Evolutionary conservation across 169 alveolate genomes (phyloP), one percentile per base, ranked within the genome.

Genomic region (Prorocentrum cordatum): DNA sequence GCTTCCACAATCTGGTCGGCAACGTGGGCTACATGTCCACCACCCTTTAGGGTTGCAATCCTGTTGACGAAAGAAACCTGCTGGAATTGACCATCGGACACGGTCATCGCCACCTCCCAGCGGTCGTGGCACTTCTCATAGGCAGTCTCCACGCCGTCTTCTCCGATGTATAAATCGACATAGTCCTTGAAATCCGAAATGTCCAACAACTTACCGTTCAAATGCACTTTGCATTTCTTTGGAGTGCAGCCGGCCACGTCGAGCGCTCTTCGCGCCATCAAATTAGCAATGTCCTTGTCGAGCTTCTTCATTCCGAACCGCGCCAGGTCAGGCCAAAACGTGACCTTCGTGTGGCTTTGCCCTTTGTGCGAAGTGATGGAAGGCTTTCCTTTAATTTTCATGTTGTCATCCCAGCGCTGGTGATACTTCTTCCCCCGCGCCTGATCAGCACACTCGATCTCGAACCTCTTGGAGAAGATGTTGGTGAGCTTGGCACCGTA

Each of bases 401-500:
- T 93, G 47, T 93, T 93, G 62, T 82, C 92, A 73, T 67, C 83
- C 82, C 82, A 84, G 1, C 27, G 50, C 75, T 84, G 92, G 18
- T 54, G 32, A 58, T 84, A 84, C 66, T 47, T 68, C 77, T 92
- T 95, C 91, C 92, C 93, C 83, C 96, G 94, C 92, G 93, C 94
- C 67, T 94, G 82, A 93, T 98, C 99, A 0, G 96, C 99, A 67
- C 99, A 97, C 77, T 98, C 99, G n/a, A 98, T 97, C 10, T 95
- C 93, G 93, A 98, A 98, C 91, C 88, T 96, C 71, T 93, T 95
- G 38, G 99, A 96, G 93, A 97, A 98, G 14, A 98, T 97, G 93
- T 98, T 98, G 18, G 99, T 96, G 68, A 98, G 96, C 93, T 98
- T 98, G 1, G 99, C 99, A 14, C 99, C 99, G 91, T 94, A 98